Conservation (phyloP, 1,284 basidiomycete species). For the Ustilago loliicola region DNA sequence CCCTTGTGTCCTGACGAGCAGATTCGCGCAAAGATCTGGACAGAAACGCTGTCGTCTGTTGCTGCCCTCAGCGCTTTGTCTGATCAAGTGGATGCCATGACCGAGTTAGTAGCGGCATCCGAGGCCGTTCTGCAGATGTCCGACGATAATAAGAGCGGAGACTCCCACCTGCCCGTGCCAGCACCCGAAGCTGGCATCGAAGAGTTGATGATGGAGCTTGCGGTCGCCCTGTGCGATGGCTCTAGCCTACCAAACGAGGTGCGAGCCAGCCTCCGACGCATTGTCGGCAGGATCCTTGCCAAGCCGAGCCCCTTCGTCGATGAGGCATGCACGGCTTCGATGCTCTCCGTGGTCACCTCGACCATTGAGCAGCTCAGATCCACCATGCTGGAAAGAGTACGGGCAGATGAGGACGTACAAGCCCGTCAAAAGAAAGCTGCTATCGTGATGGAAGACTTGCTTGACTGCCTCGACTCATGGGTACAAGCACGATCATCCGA, state of each 20-base stretch:
- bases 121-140: slow-evolving; percentile 19
- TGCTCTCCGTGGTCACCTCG: slow-evolving; percentile 45
- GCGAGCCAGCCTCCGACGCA: slow-evolving; percentile 16
- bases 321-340: slow-evolving; percentile 11
- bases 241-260: slow-evolving; percentile 17
- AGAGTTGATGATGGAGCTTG: slow-evolving; percentile 26
- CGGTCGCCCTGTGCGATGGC: slow-evolving; percentile 31
- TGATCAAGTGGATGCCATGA: slow-evolving; percentile 46
- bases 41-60: slow-evolving; percentile 41
- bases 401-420: slow-evolving; percentile 4
- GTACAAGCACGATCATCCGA: slow-evolving; percentile 13
- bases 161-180: slow-evolving; percentile 24
- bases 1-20: slow-evolving; percentile 23
- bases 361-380: slow-evolving; percentile 49
- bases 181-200: slow-evolving; percentile 35
- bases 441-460: slow-evolving; percentile 27
- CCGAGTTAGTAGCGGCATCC: slow-evolving; percentile 40
- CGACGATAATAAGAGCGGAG: background rate
- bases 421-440: slow-evolving; percentile 14
- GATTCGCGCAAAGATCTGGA: slow-evolving; percentile 40
- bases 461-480: slow-evolving; percentile 33
- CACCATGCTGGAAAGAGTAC: slow-evolving; percentile 23
- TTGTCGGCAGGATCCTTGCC: slow-evolving; percentile 26
- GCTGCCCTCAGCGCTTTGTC: slow-evolving; percentile 22
- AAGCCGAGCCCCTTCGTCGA: slow-evolving; percentile 37